phyloP scores from a whole-genome alignment of 768 basidiomycete genomes.

The Mycena maculata region DNA sequence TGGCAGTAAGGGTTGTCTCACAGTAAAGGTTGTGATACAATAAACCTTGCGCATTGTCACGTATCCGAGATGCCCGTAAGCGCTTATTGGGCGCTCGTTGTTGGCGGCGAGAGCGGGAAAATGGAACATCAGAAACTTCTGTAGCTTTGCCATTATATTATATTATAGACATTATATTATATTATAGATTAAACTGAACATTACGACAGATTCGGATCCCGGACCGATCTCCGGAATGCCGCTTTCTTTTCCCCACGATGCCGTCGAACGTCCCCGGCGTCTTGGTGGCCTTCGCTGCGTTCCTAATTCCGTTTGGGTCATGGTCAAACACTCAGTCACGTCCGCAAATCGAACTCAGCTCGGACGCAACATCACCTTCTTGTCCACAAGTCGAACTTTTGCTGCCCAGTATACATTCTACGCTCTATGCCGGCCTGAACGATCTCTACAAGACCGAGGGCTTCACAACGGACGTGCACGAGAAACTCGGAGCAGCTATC shows the following conservation, averaged over 20 bases:
- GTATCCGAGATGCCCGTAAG: no score
- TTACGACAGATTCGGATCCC: no score
- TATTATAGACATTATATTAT: no score
- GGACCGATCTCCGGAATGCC: no score
- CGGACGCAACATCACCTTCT: background rate
- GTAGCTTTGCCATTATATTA: no score
- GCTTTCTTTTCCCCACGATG: background rate
- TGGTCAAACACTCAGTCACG: background rate
- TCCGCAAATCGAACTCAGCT: background rate
- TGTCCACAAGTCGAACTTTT: conserved; percentile 19
- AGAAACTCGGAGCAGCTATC: conserved; percentile 49
- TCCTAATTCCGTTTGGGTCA: background rate
- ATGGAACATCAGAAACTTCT: no score
- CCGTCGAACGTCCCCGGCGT: background rate
- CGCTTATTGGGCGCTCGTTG: no score
- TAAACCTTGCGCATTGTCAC: no score
- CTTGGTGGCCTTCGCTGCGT: background rate
- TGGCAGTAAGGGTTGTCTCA: no score
- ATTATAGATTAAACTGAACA: no score
- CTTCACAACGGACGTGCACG: conserved; percentile 42
- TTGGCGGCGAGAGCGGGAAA: no score
- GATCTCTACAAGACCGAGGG: conserved; percentile 26
- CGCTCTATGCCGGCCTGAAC: background rate
- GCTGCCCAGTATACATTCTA: conserved; percentile 2
- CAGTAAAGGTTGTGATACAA: no score